These are phyloP conservation scores for Mycena polygramma DNA, from an alignment of 768 basidiomycete species.

Conservation along the genomic window DNA sequence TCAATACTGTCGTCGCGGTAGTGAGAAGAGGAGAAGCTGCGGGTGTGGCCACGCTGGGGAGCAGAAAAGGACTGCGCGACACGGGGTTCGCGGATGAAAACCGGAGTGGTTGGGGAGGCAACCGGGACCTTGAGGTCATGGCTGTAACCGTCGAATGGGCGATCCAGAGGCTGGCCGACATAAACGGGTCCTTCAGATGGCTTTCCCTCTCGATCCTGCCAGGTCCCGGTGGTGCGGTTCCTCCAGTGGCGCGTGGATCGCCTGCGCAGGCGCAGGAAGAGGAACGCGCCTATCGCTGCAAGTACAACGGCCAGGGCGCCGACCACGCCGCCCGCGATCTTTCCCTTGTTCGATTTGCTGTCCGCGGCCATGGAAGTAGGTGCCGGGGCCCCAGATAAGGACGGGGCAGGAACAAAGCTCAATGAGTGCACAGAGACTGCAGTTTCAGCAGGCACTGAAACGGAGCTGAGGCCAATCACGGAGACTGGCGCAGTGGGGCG, in stretches of 20 bases:
- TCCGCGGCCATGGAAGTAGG: not conserved
- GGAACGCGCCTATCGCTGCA: constrained; percentile 14
- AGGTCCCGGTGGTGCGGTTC: constrained; percentile 24
- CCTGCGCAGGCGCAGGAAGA: constrained; percentile 26
- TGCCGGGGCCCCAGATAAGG: not conserved
- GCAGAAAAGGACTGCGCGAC: constrained; percentile 6
- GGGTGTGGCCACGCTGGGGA: constrained; percentile 6
- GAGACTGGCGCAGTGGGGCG: constrained; percentile 13
- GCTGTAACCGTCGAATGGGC: constrained; percentile 38
- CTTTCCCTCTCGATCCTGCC: constrained; percentile 36
- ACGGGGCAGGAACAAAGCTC: not conserved
- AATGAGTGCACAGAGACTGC: not conserved
- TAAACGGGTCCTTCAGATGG: constrained; percentile 42
- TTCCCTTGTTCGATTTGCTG: constrained; percentile 19
- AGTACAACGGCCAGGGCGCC: constrained; percentile 23
- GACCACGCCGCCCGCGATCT: constrained; percentile 27
- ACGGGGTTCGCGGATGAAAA: constrained; percentile 25
- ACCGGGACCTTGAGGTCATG: constrained; percentile 31
- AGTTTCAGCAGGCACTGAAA: not conserved
- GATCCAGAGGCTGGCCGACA: constrained; percentile 35
- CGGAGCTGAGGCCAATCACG: constrained; percentile 2
- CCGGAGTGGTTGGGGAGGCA: constrained; percentile 18
- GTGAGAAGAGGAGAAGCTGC: constrained; percentile 5
- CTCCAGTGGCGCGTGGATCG: constrained; percentile 33
- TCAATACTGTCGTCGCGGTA: constrained; percentile 25